phyloP scores from a whole-genome alignment of 176 grass and related monocot species.

The Aegilops speltoides region DNA sequence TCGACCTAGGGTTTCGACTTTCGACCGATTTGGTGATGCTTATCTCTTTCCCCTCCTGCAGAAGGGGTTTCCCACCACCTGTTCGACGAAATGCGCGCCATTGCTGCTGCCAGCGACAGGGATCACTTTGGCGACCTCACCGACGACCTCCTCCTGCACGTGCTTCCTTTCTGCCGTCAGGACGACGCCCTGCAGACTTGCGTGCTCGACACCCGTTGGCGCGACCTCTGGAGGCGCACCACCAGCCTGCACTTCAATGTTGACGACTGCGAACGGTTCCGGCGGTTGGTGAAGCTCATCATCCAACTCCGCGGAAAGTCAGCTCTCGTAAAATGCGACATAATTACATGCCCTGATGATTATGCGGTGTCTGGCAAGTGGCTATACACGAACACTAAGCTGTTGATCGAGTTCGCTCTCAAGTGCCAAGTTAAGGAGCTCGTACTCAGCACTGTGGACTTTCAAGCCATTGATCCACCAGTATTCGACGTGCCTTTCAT shows the following conservation, averaged over 20 bases:
- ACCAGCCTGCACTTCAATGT: neutral
- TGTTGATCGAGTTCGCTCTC: neutral
- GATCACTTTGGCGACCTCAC: neutral
- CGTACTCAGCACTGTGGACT: neutral
- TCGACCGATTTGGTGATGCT: neutral
- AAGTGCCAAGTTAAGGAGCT: neutral
- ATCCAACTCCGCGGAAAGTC: neutral
- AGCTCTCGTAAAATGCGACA: neutral
- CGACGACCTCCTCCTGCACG: too few relatives aligned
- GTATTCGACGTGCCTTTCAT: neutral
- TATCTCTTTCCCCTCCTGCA: neutral
- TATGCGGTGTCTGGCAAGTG: too few relatives aligned
- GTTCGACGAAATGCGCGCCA: neutral
- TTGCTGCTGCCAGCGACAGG: neutral
- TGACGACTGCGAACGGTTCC: neutral
- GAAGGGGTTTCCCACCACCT: neutral
- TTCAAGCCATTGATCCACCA: rapidly evolving
- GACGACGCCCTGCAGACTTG: neutral
- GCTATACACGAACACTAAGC: neutral
- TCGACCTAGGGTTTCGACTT: too few relatives aligned
- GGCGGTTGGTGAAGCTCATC: neutral
- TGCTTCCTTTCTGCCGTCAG: neutral
- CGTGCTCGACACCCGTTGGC: neutral
- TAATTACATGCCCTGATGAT: neutral
- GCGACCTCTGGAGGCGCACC: neutral